Conservation (phyloP, 2,329 filamentous ascomycete genomes). For the Nothophoma quercina region DNA sequence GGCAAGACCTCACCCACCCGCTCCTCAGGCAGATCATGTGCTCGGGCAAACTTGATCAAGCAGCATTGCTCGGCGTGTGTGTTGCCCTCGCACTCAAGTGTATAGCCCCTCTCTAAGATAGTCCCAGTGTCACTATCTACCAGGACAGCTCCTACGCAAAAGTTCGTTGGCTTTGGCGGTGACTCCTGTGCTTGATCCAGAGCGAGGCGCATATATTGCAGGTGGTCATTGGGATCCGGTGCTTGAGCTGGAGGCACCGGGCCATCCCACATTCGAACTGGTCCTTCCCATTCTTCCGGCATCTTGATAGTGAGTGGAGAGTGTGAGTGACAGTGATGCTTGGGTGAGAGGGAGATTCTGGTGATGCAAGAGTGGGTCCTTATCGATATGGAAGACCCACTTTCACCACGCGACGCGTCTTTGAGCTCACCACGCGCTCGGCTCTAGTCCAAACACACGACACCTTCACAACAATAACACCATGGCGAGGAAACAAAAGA, state of each 20-base stretch:
- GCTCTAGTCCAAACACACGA: constrained; percentile 6
- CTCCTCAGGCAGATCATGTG: constrained; percentile 58
- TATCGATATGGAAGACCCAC: constrained; percentile 32
- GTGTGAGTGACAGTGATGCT: constrained; percentile 11
- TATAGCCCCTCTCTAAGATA: constrained; percentile 84
- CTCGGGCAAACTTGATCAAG: constrained; percentile 71
- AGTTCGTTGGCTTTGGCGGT: constrained; percentile 88
- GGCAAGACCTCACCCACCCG: constrained; percentile 62
- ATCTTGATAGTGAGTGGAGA: constrained; percentile 23
- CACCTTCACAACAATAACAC: neutral
- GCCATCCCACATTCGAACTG: constrained; percentile 31
- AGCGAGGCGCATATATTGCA: constrained; percentile 71
- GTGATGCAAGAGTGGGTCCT: constrained; percentile 24
- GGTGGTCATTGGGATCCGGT: constrained; percentile 39
- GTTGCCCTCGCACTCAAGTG: constrained; percentile 88
- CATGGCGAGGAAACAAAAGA: constrained; percentile 14
- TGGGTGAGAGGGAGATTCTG: neutral
- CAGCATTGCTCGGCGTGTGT: constrained; percentile 97
- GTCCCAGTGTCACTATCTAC: constrained; percentile 64
- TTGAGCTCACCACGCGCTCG: constrained; percentile 5
- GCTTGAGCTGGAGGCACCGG: constrained; percentile 23
- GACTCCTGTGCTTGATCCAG: constrained; percentile 80
- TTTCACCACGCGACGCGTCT: constrained; percentile 16
- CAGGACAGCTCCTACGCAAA: constrained; percentile 91
- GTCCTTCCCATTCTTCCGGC: constrained; percentile 29